Percentiles rank a stretch among this genome's conserved stretches.
Evolutionary conservation across 1,139 yeast genomes (phyloP).

Genomic region (Trichomonascaceae sp.): DNA sequence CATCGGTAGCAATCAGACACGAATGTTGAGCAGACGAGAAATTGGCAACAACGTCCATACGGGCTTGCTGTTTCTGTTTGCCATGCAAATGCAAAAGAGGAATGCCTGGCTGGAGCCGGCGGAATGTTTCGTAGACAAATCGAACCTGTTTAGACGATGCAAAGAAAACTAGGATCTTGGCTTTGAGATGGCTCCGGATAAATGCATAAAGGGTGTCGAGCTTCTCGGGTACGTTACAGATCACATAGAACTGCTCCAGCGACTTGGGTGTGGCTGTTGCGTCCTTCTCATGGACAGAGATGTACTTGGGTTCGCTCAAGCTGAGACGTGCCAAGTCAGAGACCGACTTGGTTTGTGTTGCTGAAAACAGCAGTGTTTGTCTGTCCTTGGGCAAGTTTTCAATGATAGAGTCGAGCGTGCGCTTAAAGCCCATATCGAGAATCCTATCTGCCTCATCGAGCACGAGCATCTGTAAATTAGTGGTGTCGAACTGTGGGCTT

Average conservation of each 20-base stretch:
- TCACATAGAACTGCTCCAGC: conserved; percentile 70
- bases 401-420: conserved; percentile 74
- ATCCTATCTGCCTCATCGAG: conserved; percentile 95
- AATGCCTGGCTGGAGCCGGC: conserved; percentile 91
- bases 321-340: conserved; percentile 83
- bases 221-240: conserved; percentile 63
- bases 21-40: conserved; percentile 79
- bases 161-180: conserved; percentile 76
- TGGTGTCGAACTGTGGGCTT: conserved; percentile 70
- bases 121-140: conserved; percentile 78
- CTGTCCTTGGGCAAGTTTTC: conserved; percentile 66
- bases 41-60: conserved; percentile 79
- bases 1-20: conserved; percentile 90
- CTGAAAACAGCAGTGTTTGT: conserved; percentile 83
- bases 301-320: conserved; percentile 62
- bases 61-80: conserved; percentile 84
- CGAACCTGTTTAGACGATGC: conserved; percentile 94
- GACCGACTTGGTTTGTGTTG: conserved; percentile 85
- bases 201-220: conserved; percentile 82
- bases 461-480: conserved; percentile 70
- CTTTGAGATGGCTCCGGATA: conserved; percentile 73
- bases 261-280: conserved; percentile 62
- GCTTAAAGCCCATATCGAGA: conserved; percentile 91
- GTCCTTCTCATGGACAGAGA: conserved; percentile 38
- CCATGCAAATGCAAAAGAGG: conserved; percentile 88